Percentiles rank a stretch among this genome's conserved stretches.
phyloP scores from a whole-genome alignment of 371 early-diverging fungal genomes.

The Lichtheimia hyalospora region DNA sequence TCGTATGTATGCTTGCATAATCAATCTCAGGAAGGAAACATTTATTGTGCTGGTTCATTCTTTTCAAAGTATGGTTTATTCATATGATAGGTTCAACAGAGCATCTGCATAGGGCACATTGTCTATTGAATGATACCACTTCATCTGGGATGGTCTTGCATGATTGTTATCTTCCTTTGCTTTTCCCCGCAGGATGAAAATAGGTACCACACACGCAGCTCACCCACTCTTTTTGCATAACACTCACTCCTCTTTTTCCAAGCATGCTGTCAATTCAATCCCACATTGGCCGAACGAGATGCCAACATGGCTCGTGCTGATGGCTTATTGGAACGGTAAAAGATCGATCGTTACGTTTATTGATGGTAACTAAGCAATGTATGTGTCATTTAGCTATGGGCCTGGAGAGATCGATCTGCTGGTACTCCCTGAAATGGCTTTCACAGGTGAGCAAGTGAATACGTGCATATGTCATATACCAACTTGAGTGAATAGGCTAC shows the following conservation, averaged over 20 bases:
- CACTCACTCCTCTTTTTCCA: background rate
- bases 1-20: too few species aligned
- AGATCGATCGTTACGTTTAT: background rate
- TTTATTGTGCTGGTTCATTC: too few species aligned
- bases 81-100: too few species aligned
- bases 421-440: slow-evolving; percentile 78
- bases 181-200: background rate
- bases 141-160: too few species aligned
- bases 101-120: too few species aligned
- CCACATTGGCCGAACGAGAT: slow-evolving; percentile 33
- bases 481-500: slow-evolving; percentile 45
- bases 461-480: background rate
- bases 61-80: too few species aligned
- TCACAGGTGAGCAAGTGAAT: slow-evolving; percentile 47
- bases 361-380: too few species aligned
- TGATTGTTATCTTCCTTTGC: background rate
- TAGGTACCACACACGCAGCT: background rate
- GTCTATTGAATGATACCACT: too few species aligned
- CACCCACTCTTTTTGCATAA: background rate
- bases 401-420: slow-evolving; percentile 65
- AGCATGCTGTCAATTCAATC: slow-evolving; percentile 53
- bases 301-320: slow-evolving; percentile 25
- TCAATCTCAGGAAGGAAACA: too few species aligned
- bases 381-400: slow-evolving; percentile 30
- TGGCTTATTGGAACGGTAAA: too few species aligned